phyloP scores from a whole-genome alignment of 2,329 filamentous ascomycete species.

The Trichoderma sp. region DNA sequence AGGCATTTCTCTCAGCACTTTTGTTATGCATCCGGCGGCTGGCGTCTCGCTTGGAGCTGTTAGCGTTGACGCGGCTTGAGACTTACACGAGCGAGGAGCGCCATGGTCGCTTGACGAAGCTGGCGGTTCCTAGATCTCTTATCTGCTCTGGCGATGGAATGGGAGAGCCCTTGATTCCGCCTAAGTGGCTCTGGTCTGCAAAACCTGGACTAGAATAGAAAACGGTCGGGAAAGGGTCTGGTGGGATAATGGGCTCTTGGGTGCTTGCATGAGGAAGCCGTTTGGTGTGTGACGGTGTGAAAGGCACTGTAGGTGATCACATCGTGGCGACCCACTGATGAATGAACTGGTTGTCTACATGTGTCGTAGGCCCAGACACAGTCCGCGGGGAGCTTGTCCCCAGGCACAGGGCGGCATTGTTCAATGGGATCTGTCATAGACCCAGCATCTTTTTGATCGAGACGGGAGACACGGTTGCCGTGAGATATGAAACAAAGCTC shows the following conservation, averaged over 20 bases:
- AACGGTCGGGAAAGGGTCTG: not conserved
- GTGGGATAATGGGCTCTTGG: not conserved
- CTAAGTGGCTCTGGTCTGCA: not conserved
- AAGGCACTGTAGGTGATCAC: constrained; percentile 22
- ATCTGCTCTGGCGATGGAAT: not conserved
- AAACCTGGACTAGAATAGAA: not conserved
- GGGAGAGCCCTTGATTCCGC: not conserved
- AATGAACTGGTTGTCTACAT: not conserved
- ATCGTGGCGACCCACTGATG: constrained; percentile 16
- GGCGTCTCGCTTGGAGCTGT: not conserved
- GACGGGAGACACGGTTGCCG: too few relatives aligned
- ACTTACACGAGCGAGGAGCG: not conserved
- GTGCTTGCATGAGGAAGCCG: constrained; percentile 9
- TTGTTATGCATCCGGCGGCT: not conserved
- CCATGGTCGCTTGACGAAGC: not conserved
- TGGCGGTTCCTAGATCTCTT: not conserved
- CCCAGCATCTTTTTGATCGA: too few relatives aligned
- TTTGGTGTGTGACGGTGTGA: constrained; percentile 19
- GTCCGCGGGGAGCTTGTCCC: too few relatives aligned
- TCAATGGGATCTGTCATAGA: not conserved
- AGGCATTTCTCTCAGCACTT: constrained; percentile 5
- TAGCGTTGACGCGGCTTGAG: constrained; percentile 8
- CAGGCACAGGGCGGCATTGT: not conserved
- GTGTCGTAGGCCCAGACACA: too few relatives aligned
- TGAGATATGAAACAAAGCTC: too few relatives aligned